Evolutionary conservation across 2,329 filamentous ascomycete species (phyloP).

Genomic region (Penicillium sp.): DNA sequence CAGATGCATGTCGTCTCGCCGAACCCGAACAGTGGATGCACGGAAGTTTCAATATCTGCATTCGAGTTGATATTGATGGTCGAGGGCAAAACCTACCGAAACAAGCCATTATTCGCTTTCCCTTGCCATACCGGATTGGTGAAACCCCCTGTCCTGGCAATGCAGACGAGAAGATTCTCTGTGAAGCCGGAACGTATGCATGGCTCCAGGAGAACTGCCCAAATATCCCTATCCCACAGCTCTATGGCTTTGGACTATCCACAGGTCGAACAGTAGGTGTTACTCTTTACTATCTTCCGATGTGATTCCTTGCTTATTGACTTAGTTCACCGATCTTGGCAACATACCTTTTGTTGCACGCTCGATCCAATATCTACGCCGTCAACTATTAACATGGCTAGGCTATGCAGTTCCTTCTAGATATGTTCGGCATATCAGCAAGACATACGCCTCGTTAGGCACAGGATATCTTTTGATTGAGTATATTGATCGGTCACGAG

Average conservation of each 20-base stretch:
- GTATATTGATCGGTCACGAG: slow-evolving; percentile 8
- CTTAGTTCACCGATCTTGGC: slow-evolving; percentile 3
- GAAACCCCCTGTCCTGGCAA: slow-evolving; percentile 38
- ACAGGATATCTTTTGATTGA: slow-evolving; percentile 16
- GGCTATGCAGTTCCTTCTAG: not conserved
- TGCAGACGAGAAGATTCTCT: slow-evolving; percentile 43
- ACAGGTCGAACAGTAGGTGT: slow-evolving; percentile 4
- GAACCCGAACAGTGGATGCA: too few species aligned
- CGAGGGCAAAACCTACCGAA: too few species aligned
- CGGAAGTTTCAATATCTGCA: too few species aligned
- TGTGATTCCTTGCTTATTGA: too few species aligned
- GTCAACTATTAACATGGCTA: not conserved
- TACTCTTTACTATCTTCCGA: too few species aligned
- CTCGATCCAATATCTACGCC: not conserved
- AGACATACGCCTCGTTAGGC: too few species aligned
- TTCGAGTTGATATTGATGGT: too few species aligned
- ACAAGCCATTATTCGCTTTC: too few species aligned
- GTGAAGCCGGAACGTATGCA: slow-evolving; percentile 40
- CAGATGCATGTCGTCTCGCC: too few species aligned
- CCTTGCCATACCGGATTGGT: slow-evolving; percentile 28
- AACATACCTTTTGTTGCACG: slow-evolving; percentile 1
- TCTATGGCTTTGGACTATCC: slow-evolving; percentile 15
- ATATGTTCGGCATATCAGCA: not conserved
- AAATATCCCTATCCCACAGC: slow-evolving; percentile 9
- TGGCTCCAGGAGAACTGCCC: slow-evolving; percentile 35